These are phyloP conservation scores for Fusarium pseudocircinatum DNA, from an alignment of 2,329 filamentous ascomycete species.

Conservation along the genomic window DNA sequence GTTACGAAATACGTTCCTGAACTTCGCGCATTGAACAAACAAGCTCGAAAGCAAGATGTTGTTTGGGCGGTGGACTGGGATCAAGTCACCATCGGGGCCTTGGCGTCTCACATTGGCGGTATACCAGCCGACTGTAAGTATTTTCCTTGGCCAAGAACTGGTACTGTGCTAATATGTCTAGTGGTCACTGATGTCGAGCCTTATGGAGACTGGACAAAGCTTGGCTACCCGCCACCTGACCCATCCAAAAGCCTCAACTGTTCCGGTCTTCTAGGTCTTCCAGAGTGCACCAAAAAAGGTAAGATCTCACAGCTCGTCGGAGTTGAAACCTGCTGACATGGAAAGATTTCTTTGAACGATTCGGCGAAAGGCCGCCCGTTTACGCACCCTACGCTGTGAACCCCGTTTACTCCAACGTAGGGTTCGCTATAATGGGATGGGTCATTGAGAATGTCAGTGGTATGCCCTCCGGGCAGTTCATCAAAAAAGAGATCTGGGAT, in stretches of 20 bases:
- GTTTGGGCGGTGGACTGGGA: conserved; percentile 23
- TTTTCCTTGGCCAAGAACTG: fast-evolving
- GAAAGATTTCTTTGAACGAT: neutral
- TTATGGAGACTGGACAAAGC: conserved; percentile 19
- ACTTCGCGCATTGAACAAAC: conserved; percentile 1
- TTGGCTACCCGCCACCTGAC: neutral
- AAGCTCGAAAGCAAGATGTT: neutral
- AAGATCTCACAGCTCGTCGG: fast-evolving
- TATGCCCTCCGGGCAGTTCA: conserved; percentile 4
- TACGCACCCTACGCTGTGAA: conserved; percentile 9
- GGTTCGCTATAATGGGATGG: neutral
- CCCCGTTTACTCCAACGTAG: neutral
- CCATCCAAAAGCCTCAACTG: conserved; percentile 9
- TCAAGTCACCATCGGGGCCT: neutral
- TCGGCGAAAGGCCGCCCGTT: conserved; percentile 11
- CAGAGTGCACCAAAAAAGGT: conserved; percentile 1
- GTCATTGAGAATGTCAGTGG: conserved; percentile 20
- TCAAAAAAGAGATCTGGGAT: conserved; percentile 8
- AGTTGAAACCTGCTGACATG: neutral
- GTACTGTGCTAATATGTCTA: neutral
- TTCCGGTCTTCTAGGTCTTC: conserved; percentile 4
- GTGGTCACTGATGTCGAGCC: conserved; percentile 10
- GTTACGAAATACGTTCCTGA: conserved; percentile 23
- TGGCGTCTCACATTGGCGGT: conserved; percentile 6
- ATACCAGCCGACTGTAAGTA: conserved; percentile 9